These are phyloP conservation scores for Ichthyophthirius multifiliis DNA, from an alignment of 169 alveolate genomes.

Conservation along the genomic window DNA sequence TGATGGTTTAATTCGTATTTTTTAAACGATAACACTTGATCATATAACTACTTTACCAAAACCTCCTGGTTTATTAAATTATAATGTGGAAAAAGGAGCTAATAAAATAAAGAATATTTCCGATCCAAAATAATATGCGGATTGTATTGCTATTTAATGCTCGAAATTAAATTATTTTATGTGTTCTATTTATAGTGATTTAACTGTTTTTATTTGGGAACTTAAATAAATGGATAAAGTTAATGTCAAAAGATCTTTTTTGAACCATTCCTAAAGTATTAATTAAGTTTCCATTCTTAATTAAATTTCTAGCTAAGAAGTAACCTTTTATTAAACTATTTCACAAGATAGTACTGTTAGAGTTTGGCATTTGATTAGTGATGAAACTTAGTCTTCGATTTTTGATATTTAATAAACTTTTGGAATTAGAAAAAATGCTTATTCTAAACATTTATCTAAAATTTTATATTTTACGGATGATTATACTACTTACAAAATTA, in stretches of 20 bases:
- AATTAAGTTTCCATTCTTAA: constrained; percentile 44
- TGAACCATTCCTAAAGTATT: constrained; percentile 53
- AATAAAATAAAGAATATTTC: constrained; percentile 13
- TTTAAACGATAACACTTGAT: constrained; percentile 61
- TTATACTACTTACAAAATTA: constrained; percentile 12
- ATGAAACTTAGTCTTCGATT: neutral
- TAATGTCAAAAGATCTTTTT: constrained; percentile 37
- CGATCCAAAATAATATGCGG: constrained; percentile 47
- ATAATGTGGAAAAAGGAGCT: constrained; percentile 48
- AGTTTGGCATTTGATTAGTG: constrained; percentile 43
- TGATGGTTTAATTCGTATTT: constrained; percentile 75
- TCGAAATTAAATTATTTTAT: constrained; percentile 32
- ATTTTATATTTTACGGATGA: constrained; percentile 43
- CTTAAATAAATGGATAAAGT: constrained; percentile 30
- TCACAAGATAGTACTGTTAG: constrained; percentile 60
- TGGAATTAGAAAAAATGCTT: constrained; percentile 41
- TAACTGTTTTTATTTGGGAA: constrained; percentile 69
- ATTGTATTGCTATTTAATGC: constrained; percentile 35
- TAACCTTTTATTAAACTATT: constrained; percentile 58
- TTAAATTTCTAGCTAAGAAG: constrained; percentile 14
- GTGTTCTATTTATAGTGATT: constrained; percentile 52
- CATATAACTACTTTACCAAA: constrained; percentile 72
- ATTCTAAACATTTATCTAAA: constrained; percentile 50
- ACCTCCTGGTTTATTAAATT: constrained; percentile 78
- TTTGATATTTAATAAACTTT: neutral